Base-by-base conservation (phyloP, 1,139 yeast genomes). In the Geotrichum fermentans region DNA sequence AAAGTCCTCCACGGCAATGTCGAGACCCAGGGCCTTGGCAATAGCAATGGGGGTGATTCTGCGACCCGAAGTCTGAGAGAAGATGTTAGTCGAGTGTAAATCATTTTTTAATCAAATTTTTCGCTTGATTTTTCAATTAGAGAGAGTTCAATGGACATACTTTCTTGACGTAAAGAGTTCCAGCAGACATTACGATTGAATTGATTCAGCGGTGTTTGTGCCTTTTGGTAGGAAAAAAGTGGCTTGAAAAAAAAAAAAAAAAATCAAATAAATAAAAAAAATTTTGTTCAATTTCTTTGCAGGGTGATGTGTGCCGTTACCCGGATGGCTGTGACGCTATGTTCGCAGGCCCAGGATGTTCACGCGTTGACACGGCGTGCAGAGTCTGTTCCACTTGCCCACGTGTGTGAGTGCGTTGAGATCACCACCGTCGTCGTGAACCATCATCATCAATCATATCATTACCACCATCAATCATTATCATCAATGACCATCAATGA, bases 11-110 rank as follows among this genome's bases (percentile, higher is more conserved):
- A 83, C 61, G 59, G 77, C 73, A 65, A 89, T 72, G 60, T 89
- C 96, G 59, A 92, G 76, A 58, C 79, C 77, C 71, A 78, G 79
- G 72, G 76, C 71, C 70, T 84, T 79, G 73, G 87, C 77, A 58
- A 90, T 71, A 55, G 83, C 83, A 58, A 71, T 71, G 20, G 50
- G 50, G 16, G 42, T 46, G 48, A 40, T 29, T 21, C 32, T 41
- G 40, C 53, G 53, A 43, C n/a, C n/a, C n/a, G 45, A 43, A 36
- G 48, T 39, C 45, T 46, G 16, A 35, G 18, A 34, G 16, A 20
- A 28, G 22, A 10, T 17, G 35, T 36, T 16, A 37, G 47, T 20
- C 11, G 30, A 17, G 5, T 17, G n/a, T 4, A 21, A n/a, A n/a
- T n/a, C 16, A 13, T 24, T 24, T 17, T n/a, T 7, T 14, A 8